A percentile compares a stretch with the other conserved stretches of the same genome.
Conservation (phyloP, 305 asterid species). For the Fraxinus latifolia region DNA sequence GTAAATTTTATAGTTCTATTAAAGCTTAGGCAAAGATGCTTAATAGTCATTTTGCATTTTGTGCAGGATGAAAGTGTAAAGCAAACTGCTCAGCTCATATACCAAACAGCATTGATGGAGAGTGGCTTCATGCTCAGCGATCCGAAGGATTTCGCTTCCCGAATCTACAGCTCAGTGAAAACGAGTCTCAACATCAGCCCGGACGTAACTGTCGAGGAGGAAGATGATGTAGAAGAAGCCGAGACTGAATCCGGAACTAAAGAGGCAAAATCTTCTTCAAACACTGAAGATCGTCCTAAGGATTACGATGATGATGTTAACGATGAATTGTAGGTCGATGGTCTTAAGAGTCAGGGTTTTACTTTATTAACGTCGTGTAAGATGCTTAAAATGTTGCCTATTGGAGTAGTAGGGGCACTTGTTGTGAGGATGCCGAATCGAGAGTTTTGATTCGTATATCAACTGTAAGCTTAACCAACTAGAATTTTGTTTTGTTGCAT, state of each 20-base stretch:
- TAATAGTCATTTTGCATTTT: background rate
- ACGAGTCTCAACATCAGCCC: constrained; percentile 56
- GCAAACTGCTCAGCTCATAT: constrained; percentile 70
- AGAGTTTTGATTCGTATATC: background rate
- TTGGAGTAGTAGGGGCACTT: background rate
- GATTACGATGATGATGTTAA: constrained; percentile 30
- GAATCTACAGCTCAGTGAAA: constrained; percentile 61
- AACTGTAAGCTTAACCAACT: background rate
- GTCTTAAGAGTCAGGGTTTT: background rate
- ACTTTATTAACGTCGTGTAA: no score
- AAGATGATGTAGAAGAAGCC: constrained; percentile 53
- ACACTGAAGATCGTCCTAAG: constrained; percentile 25
- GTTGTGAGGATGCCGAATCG: background rate
- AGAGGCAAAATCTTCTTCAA: constrained; percentile 37
- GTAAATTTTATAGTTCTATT: background rate
- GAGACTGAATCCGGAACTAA: constrained; percentile 40
- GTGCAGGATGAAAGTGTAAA: constrained; percentile 55
- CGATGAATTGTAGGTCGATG: constrained; percentile 57
- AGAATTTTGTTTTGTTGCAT: constrained; percentile 27
- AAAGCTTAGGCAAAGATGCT: background rate
- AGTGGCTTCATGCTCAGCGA: constrained; percentile 67
- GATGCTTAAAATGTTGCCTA: background rate
- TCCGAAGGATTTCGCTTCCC: constrained; percentile 69
- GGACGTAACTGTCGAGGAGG: constrained; percentile 62
- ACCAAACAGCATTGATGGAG: constrained; percentile 81